phyloP scores from a whole-genome alignment of 2,329 filamentous ascomycete species.

The Paracoccidioides lutzii region DNA sequence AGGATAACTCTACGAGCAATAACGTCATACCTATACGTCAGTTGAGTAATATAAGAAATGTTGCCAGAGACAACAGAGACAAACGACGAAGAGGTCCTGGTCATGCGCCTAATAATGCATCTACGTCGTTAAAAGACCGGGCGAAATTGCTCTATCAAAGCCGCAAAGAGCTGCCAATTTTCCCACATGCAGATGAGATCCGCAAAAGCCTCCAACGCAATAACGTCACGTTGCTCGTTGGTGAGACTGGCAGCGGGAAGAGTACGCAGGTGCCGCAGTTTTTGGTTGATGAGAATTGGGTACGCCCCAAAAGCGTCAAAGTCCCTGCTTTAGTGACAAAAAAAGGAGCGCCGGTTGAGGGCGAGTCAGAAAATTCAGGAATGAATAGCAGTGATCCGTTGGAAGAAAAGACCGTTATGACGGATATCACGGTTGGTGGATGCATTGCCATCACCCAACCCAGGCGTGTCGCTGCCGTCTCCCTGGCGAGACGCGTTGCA shows the following conservation, averaged over 20 bases:
- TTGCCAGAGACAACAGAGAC: conserved; percentile 8
- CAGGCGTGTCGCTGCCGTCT: conserved; percentile 83
- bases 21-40: not conserved
- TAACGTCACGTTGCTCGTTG: conserved; percentile 71
- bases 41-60: not conserved
- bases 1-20: not conserved
- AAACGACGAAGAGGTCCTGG: conserved; percentile 3
- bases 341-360: conserved; percentile 13
- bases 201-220: conserved; percentile 48
- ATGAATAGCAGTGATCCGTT: not conserved
- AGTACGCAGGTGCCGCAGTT: conserved; percentile 95
- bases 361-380: not conserved
- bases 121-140: conserved; percentile 28
- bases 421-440: conserved; percentile 51
- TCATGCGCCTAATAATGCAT: conserved; percentile 15
- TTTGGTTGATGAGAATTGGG: conserved; percentile 68
- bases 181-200: conserved; percentile 59
- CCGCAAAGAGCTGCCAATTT: conserved; percentile 67
- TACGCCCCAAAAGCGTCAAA: conserved; percentile 45
- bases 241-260: conserved; percentile 93
- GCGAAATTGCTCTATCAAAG: conserved; percentile 36
- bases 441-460: conserved; percentile 92
- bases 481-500: conserved; percentile 74
- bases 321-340: conserved; percentile 18
- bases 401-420: conserved; percentile 12